Base-by-base conservation (phyloP, 139 green algal species). In the Coccomyxa sp. region DNA sequence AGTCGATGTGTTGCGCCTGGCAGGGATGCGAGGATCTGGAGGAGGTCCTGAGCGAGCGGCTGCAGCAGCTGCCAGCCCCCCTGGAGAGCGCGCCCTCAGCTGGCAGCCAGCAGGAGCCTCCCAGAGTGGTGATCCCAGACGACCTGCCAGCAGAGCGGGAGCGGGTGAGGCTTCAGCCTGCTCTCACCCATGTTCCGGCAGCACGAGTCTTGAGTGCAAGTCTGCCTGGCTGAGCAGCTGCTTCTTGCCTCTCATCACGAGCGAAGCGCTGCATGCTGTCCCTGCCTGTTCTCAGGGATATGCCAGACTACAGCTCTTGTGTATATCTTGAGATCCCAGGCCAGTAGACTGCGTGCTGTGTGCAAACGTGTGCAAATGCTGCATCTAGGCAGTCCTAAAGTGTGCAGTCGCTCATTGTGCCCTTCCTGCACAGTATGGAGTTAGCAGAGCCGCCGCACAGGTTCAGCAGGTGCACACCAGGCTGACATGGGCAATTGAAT, bases 61-160 rank as follows among this genome's bases (percentile, higher is more conserved):
- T 97, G 69, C 83, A 93, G 41, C 87, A 93, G 58, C 88, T 97
- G 83, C 90, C 93, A 8, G 88, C 91, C 0, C 92, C 90, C 50
- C 22, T 22, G n/a, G n/a, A n/a, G n/a, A 64, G 50, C 27, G 18
- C 18, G 5, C 50, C 22, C 22, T 31, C 22, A 18, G 22, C 50
- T 64, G 50, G 5, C 50, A 7, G 18, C 27, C 18, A 18, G 50
- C 4, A 18, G 5, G 50, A 18, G 50, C 50, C 22, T 18, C 50
- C 50, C 2, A 6, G 5, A 1, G 50, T 64, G 50, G 50, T 64
- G 2, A 64, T 64, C 50, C 50, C 50, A 18, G 50, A 64, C 50
- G 50, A 64, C 2, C 50, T 64, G 50, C 50, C 50, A 64, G 27
- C 50, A 4, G 50, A 64, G 50, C 18, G 27, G 5, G 27, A 22